Evolutionary conservation across 768 basidiomycete genomes (phyloP), one percentile per base, ranked within the genome.

Genomic region (Lepiota venenata): DNA sequence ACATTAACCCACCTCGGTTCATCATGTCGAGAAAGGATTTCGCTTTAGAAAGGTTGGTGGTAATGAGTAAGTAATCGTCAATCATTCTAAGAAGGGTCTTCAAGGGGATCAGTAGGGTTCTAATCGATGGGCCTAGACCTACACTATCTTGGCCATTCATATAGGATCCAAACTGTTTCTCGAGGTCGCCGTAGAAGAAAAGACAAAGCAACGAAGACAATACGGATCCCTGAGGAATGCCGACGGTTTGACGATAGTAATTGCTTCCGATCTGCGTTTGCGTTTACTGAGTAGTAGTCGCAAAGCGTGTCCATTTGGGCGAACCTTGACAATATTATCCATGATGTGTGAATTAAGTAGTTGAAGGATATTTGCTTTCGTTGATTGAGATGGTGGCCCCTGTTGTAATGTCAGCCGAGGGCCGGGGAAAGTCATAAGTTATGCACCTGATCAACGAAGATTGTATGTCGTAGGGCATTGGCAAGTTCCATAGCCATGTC

Each of bases 221-320:
- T n/a, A 94, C 84, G 2, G 95, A 98, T 18, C 97, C 97, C 68
- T 99, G 97, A 1, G 97, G 96, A 20, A 99, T 99, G 2, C 97
- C 97, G 25, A 91, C 81, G n/a, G 79, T 81, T 68, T 99, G 97
- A 11, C 88, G 84, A 65, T 88, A 96, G 63, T 87, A 92, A 39
- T 80, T 69, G n/a, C 71, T 61, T 1, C 89, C 91, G 49, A 97
- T 93, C 93, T 96, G 59, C 14, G 32, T 21, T 37, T 96, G 59
- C 14, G 32, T 21, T 37, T 29, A 37, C 32, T 57, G 29, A 40
- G 40, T 59, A 22, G 39, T 16, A 56, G 11, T 15, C 2, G 11
- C 15, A 21, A 42, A 47, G 20, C 2, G 39, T 37, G 46, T 46
- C 54, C 27, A 38, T 11, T 27, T 15, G 41, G 18, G n/a, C 55